phyloP scores from a whole-genome alignment of 257 asterid genomes.

The Osmanthus fragrans region DNA sequence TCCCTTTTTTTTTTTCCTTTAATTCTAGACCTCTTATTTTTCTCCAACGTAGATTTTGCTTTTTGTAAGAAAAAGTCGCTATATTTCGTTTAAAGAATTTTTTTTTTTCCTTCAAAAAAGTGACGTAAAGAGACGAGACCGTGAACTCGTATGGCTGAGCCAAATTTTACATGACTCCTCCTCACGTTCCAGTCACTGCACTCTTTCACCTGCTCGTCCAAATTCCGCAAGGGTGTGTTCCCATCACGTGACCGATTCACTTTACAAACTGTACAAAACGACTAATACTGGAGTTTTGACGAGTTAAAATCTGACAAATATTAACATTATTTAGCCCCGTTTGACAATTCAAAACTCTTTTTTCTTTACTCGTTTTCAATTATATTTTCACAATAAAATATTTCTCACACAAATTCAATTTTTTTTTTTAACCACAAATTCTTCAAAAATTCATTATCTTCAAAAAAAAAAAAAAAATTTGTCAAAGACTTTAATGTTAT shows the following conservation, averaged over 20 bases:
- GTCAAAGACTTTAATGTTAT: no score
- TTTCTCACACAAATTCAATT: no score
- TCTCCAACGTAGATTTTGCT: not conserved
- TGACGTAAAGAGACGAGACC: constrained; percentile 1
- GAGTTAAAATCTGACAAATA: constrained; percentile 5
- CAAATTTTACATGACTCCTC: constrained; percentile 16
- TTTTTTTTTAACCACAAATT: no score
- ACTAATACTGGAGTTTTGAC: not conserved
- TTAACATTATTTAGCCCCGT: not conserved
- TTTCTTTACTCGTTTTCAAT: no score
- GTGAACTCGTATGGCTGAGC: constrained; percentile 28
- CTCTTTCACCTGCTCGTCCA: not conserved
- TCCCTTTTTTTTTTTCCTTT: no score
- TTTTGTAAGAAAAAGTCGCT: not conserved
- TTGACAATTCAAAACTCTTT: no score
- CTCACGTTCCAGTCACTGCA: constrained; percentile 8
- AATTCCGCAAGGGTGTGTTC: constrained; percentile 8
- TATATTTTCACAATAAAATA: no score
- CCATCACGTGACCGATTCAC: constrained; percentile 16
- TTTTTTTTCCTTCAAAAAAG: not conserved
- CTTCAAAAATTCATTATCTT: no score
- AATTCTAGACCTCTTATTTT: not conserved
- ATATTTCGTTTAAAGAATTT: not conserved
- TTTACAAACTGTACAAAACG: constrained; percentile 2
- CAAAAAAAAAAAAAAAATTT: no score